Evolutionary conservation across 1,284 basidiomycete species (phyloP), one percentile per base, ranked within the genome.

Genomic region (Ganoderma boninense): DNA sequence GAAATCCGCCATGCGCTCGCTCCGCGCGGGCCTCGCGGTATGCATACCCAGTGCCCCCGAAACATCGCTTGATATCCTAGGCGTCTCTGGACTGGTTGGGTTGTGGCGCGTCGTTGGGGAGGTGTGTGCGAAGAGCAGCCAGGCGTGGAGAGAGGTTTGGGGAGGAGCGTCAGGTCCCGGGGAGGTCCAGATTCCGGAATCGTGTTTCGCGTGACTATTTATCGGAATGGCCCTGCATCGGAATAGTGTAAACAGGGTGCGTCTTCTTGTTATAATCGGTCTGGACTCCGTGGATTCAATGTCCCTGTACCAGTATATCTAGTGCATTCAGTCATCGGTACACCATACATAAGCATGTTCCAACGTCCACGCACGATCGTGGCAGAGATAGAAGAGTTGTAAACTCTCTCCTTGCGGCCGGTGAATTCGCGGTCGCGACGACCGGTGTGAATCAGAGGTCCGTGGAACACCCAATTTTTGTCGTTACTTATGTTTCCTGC

Each of bases 71-170:
- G 61, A 70, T 6, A 49, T 74, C 1, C 69, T 72, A 0, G 62
- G 68, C 3, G 57, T 69, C 2, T 11, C 65, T 16, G 67, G 68
- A 2, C 49, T 76, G 0, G 32, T 68, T 2, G 72, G 71, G 1
- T 38, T 77, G 18, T 76, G 73, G 68, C 74, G 72, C 11, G 72
- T 70, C 2, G 68, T 75, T 0, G 76, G 73, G 6, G 68, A 76
- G 64, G 72, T 73, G 20, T 77, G 67, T 42, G 65, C 66, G 29
- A 68, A 69, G 52, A 65, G 76, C 49, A 68, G 74, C 20, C 75
- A 74, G 60, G 76, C 74, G n/a, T 76, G 75, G 75, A 73, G 61
- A 59, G 75, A 74, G 67, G 67, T 75, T 11, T 77, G 75, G 76
- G 29, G 59, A 62, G 60, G 60, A 23, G 4, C 60, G 40, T 23